Evolutionary conservation across 345 rosid genomes (phyloP).

Genomic region (Populus ilicifolia): DNA sequence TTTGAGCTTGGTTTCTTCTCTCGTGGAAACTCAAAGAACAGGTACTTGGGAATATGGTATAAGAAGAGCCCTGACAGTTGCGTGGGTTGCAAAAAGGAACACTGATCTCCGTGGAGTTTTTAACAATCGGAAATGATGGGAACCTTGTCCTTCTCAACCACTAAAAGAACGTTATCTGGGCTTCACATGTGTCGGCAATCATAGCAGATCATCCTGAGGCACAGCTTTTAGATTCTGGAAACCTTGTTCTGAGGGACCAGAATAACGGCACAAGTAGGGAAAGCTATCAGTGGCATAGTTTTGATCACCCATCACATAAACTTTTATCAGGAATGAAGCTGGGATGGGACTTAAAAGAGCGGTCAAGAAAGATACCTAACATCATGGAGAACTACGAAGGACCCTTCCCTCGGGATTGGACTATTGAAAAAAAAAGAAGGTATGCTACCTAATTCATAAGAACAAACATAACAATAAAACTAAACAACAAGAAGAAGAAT

Average conservation of each 20-base stretch:
- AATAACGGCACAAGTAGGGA: neutral
- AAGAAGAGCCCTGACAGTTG: constrained; percentile 9
- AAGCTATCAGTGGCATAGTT: constrained; percentile 10
- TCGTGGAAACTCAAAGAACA: neutral
- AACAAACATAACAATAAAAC: no score
- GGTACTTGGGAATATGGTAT: constrained; percentile 17
- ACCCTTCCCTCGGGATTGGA: constrained; percentile 38
- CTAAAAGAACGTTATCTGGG: neutral
- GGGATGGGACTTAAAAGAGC: neutral
- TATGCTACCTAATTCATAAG: no score
- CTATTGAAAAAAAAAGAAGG: no score
- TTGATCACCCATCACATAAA: constrained; percentile 2
- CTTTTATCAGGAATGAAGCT: constrained; percentile 14
- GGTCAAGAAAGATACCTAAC: constrained; percentile 13
- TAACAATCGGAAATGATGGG: neutral
- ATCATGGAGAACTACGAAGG: constrained; percentile 33
- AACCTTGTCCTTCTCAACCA: neutral
- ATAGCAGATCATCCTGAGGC: neutral
- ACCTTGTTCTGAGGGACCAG: neutral
- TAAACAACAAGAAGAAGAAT: no score
- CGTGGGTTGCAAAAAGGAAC: constrained; percentile 16
- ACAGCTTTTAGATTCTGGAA: constrained; percentile 13
- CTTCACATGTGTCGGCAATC: neutral
- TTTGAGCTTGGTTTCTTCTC: constrained; percentile 38
- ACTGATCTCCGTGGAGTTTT: neutral